Percentiles rank a stretch among this genome's conserved stretches.
Conservation (phyloP, 495 filamentous ascomycete genomes). For the Hapsidospora chrysogenum region DNA sequence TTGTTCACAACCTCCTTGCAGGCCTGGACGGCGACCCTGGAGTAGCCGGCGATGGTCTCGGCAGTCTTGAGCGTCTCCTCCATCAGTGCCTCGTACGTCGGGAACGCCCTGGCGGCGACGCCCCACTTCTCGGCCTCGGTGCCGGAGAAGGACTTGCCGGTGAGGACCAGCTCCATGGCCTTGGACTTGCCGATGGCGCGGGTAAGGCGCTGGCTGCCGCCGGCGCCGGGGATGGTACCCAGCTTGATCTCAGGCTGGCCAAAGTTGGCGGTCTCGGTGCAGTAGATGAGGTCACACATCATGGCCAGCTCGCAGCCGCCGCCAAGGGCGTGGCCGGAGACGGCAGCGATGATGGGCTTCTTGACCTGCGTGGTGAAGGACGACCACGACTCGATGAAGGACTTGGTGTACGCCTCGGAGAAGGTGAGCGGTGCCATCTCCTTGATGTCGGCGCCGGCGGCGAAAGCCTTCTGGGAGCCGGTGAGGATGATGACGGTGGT, state of each 20-base stretch:
- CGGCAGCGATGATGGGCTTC: constrained; percentile 85
- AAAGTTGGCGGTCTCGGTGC: constrained; percentile 64
- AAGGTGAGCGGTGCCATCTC: constrained; percentile 92
- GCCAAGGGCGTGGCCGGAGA: constrained; percentile 85
- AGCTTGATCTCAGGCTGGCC: constrained; percentile 95
- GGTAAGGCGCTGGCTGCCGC: constrained; percentile 80
- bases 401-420: constrained; percentile 59
- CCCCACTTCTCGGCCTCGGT: constrained; percentile 81
- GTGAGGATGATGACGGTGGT: constrained; percentile 74
- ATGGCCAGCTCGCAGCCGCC: constrained; percentile 96
- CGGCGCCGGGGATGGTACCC: constrained; percentile 81
- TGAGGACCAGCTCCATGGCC: constrained; percentile 91
- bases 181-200: constrained; percentile 71
- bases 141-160: constrained; percentile 65
- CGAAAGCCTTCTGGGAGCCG: constrained; percentile 75
- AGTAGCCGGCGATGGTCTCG: constrained; percentile 72
- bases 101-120: constrained; percentile 66
- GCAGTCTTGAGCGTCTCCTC: constrained; percentile 65
- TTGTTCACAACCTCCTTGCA: constrained; percentile 97
- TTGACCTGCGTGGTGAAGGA: constrained; percentile 61
- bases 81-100: constrained; percentile 66
- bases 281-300: constrained; percentile 93
- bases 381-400: constrained; percentile 93
- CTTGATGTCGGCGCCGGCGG: constrained; percentile 95
- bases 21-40: constrained; percentile 66